phyloP scores from a whole-genome alignment of 2,329 filamentous ascomycete species.

The Colletotrichum sp. region DNA sequence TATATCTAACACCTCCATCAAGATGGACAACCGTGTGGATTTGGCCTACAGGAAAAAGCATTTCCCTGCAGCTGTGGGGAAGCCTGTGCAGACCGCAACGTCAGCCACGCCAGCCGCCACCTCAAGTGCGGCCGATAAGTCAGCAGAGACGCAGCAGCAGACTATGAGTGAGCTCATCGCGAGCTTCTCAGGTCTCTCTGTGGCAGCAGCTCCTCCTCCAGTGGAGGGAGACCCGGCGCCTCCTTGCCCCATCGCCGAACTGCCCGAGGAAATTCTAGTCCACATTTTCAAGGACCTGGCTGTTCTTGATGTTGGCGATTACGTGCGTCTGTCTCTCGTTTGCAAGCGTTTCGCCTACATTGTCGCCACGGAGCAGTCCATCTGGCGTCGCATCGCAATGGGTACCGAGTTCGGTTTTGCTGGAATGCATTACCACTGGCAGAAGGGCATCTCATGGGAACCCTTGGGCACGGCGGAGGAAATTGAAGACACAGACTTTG shows the following conservation, averaged over 20 bases:
- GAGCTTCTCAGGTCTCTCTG: slow-evolving; percentile 74
- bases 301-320: slow-evolving; percentile 75
- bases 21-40: slow-evolving; percentile 88
- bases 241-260: slow-evolving; percentile 77
- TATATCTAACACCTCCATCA: not conserved
- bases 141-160: slow-evolving; percentile 39
- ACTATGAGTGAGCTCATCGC: slow-evolving; percentile 73
- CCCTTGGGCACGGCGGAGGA: slow-evolving; percentile 44
- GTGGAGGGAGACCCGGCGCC: slow-evolving; percentile 75
- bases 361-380: slow-evolving; percentile 79
- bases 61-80: slow-evolving; percentile 71
- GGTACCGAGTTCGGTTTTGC: slow-evolving; percentile 77
- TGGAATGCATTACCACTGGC: slow-evolving; percentile 83
- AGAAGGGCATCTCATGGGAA: slow-evolving; percentile 63
- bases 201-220: slow-evolving; percentile 69
- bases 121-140: slow-evolving; percentile 24
- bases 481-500: slow-evolving; percentile 32
- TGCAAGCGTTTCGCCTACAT: slow-evolving; percentile 90
- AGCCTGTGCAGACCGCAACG: slow-evolving; percentile 35
- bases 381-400: slow-evolving; percentile 82
- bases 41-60: slow-evolving; percentile 89
- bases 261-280: slow-evolving; percentile 85
- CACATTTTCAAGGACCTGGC: slow-evolving; percentile 80
- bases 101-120: slow-evolving; percentile 22
- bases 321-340: slow-evolving; percentile 76